Percentiles rank a stretch among this genome's conserved stretches.
Conservation (phyloP, 768 basidiomycete species). For the Asterophora lycoperdoides region DNA sequence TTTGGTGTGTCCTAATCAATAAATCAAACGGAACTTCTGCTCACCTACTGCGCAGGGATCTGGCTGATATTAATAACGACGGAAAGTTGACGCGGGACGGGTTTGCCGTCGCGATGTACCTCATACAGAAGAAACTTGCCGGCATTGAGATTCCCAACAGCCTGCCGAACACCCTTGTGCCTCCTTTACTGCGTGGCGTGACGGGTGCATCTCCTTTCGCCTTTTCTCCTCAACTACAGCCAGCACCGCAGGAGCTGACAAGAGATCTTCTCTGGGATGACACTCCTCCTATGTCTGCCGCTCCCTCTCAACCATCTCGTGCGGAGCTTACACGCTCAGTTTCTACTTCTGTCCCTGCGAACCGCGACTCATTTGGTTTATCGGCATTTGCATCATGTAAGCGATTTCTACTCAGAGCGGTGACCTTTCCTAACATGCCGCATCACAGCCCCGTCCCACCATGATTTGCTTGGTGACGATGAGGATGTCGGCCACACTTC, state of each 20-base stretch:
- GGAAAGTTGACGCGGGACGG: constrained; percentile 86
- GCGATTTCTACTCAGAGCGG: constrained; percentile 6
- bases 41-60: constrained; percentile 60
- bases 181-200: constrained; percentile 67
- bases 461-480: constrained; percentile 72
- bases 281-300: constrained; percentile 43
- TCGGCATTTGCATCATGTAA: constrained; percentile 29
- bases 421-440: background rate
- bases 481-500: constrained; percentile 50
- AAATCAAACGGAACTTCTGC: background rate
- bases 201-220: constrained; percentile 38
- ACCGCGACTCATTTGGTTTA: constrained; percentile 50
- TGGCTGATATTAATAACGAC: constrained; percentile 85
- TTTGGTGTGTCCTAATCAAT: constrained; percentile 62
- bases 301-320: constrained; percentile 37
- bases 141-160: constrained; percentile 70
- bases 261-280: constrained; percentile 55
- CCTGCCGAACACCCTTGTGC: constrained; percentile 74
- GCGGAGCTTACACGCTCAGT: constrained; percentile 24
- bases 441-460: constrained; percentile 15
- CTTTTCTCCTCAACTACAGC: constrained; percentile 36
- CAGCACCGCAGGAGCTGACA: constrained; percentile 36
- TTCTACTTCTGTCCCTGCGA: constrained; percentile 17
- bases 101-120: constrained; percentile 92
- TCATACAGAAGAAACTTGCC: constrained; percentile 81